Conservation (phyloP, 148 eudicot genomes). For the Diospyros lotus region DNA sequence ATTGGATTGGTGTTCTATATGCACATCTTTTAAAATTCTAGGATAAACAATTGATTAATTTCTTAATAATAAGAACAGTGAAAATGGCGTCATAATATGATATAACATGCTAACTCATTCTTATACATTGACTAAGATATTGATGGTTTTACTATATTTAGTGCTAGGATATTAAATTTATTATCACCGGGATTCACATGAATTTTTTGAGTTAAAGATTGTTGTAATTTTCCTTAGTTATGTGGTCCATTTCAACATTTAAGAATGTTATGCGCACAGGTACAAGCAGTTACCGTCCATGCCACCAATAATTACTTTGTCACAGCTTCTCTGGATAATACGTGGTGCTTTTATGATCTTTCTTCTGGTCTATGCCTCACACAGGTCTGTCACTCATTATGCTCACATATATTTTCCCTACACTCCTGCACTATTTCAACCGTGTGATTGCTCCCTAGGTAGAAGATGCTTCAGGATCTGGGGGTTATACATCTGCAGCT, state of each 20-base stretch:
- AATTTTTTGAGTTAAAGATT: not conserved
- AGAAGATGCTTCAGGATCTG: constrained; percentile 59
- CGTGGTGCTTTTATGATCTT: constrained; percentile 97
- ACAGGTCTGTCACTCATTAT: constrained; percentile 48
- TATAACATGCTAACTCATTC: not conserved
- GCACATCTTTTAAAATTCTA: not conserved
- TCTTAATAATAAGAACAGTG: not conserved
- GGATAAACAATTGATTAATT: too few species aligned
- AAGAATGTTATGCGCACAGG: constrained; percentile 36
- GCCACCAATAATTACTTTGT: constrained; percentile 87
- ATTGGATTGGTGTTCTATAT: not conserved
- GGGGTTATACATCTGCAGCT: constrained; percentile 91
- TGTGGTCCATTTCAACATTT: not conserved
- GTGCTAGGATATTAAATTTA: not conserved
- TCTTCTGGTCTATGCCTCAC: constrained; percentile 75
- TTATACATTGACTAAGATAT: not conserved
- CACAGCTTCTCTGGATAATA: constrained; percentile 79
- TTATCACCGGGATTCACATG: not conserved
- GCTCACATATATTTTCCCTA: constrained; percentile 2
- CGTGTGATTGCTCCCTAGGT: constrained; percentile 42
- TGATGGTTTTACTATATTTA: not conserved
- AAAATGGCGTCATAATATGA: not conserved
- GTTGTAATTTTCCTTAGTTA: not conserved
- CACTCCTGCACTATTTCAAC: constrained; percentile 6
- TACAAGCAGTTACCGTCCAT: constrained; percentile 90